A percentile compares a stretch with the other conserved stretches of the same genome.
These are phyloP conservation scores for Xylaria arbuscula DNA, from an alignment of 2,329 filamentous ascomycete genomes.

Conservation along the genomic window DNA sequence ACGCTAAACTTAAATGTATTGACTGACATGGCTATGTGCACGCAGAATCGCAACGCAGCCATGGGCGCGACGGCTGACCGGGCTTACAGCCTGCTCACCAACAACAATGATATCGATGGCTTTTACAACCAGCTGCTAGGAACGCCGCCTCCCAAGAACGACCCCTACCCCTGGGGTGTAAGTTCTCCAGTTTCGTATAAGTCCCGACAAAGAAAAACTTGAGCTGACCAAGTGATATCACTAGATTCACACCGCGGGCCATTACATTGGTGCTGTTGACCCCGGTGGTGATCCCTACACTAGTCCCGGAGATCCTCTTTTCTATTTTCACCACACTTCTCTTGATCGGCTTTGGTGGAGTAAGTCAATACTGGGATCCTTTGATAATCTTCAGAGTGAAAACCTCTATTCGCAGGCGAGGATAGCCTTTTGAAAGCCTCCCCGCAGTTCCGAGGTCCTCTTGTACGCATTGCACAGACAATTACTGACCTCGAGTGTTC, in stretches of 20 bases:
- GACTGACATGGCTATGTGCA: background rate
- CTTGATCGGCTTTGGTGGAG: slow-evolving; percentile 56
- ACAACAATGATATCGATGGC: slow-evolving; percentile 51
- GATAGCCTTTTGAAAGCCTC: too few species aligned
- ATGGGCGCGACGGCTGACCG: slow-evolving; percentile 54
- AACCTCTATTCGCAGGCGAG: too few species aligned
- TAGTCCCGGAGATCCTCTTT: slow-evolving; percentile 54
- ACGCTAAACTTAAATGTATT: too few species aligned
- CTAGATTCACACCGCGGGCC: slow-evolving; percentile 53
- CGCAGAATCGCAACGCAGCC: slow-evolving; percentile 47
- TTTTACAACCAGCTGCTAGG: slow-evolving; percentile 58
- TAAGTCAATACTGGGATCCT: background rate
- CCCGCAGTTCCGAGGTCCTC: background rate
- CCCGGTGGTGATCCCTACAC: slow-evolving; percentile 52
- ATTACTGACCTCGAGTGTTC: background rate
- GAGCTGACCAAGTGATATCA: slow-evolving; percentile 31
- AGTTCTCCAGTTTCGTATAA: slow-evolving; percentile 32
- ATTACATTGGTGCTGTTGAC: slow-evolving; percentile 54
- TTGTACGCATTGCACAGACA: background rate
- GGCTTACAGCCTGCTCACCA: slow-evolving; percentile 51
- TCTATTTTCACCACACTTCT: slow-evolving; percentile 55
- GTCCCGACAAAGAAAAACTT: background rate
- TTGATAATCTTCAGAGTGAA: too few species aligned
- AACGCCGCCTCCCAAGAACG: slow-evolving; percentile 50
- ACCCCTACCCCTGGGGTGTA: slow-evolving; percentile 54